Evolutionary conservation across 768 basidiomycete species (phyloP).

Genomic region (Mycena metata): DNA sequence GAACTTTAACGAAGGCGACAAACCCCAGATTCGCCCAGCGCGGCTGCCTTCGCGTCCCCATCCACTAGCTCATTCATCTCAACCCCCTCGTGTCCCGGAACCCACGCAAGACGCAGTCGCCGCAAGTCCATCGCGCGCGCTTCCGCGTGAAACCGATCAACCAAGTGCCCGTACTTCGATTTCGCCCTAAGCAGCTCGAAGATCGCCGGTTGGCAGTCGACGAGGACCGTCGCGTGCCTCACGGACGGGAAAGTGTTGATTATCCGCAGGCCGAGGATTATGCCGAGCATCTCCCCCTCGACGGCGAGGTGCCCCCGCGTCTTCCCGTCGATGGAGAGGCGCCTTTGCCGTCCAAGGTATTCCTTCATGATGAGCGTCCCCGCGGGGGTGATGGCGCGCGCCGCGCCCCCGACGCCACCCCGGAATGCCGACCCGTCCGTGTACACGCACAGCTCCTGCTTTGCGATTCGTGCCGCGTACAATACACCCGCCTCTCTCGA

Average conservation of each 20-base stretch:
- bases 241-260: slow-evolving; percentile 7
- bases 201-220: slow-evolving; percentile 33
- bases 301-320: not conserved
- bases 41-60: slow-evolving; percentile 24
- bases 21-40: not conserved
- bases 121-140: not conserved
- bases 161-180: not conserved
- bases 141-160: slow-evolving; percentile 19
- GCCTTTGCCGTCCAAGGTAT: slow-evolving; percentile 15
- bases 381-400: slow-evolving; percentile 17
- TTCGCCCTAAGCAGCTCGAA: not conserved
- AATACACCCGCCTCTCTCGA: not conserved
- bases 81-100: slow-evolving; percentile 24
- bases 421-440: slow-evolving; percentile 22
- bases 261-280: slow-evolving; percentile 17
- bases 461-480: not conserved
- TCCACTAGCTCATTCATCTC: slow-evolving; percentile 26
- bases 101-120: slow-evolving; percentile 18
- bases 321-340: too few relatives aligned
- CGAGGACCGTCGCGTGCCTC: slow-evolving; percentile 22
- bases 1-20: not conserved
- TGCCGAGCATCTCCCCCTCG: slow-evolving; percentile 32
- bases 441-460: slow-evolving; percentile 17
- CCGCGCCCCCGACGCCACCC: slow-evolving; percentile 31
- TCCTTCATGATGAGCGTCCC: slow-evolving; percentile 25